Base-by-base conservation (phyloP, 345 rosid species). In the Microcos paniculata region DNA sequence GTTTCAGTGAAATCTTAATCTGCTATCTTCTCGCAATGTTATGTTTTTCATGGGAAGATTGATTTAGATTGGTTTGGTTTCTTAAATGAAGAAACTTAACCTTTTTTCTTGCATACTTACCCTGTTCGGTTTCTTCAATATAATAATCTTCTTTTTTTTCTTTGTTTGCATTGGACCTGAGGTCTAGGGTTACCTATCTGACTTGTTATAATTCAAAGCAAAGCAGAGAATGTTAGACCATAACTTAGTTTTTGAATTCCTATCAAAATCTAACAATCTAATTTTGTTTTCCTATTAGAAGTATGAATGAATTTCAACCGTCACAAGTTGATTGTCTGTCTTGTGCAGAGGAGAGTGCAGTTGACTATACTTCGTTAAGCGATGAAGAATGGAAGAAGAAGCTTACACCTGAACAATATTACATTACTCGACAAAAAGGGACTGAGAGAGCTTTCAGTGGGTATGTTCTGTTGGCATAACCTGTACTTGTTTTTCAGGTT, bases 381-480 rank as follows among this genome's bases (percentile, higher is more conserved):
- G 86, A 90, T 69, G 90, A 74, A 24, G 97, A 95, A 66, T 89
- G 90, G 98, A 91, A 91, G 90, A 86, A 82, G 81, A 80, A 80
- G 70, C 99, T 95, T 5, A 86, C 92, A 66, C 74, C 76, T 0
- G 87, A 95, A 77, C 98, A 95, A 67, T 93, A 85, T 72, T 84
- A 90, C 79, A 51, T 92, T 69, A 84, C 99, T 21, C 88, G 98
- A 31, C 90, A 90, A 38, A 91, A 95, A 67, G 98, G 99, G 10
- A 92, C 98, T 1, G 99, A 95, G 81, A 84, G 94, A 84, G 99
- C 99, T 48, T 95, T 95, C 82, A 85, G 89, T 11, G 98, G 98
- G 99, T 92, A 90, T 73, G 83, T 62, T 83, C 38, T 30, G 13
- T 45, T 69, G 14, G 12, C 51, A 26, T 3, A 58, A 15, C 1